Conservation (phyloP, 2,329 filamentous ascomycete species). For the Penicillium concentricum region DNA sequence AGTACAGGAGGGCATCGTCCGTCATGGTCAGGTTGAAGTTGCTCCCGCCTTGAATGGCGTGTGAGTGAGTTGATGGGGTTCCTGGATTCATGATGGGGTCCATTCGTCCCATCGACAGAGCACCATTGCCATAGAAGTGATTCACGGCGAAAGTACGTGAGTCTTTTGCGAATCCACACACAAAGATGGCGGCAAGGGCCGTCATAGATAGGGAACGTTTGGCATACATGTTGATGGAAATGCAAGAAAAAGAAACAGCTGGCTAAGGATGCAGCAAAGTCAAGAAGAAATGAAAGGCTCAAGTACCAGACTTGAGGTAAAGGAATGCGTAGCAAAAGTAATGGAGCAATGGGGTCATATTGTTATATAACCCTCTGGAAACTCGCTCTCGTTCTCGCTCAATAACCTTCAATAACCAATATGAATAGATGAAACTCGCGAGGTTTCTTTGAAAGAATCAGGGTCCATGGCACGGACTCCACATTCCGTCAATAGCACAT, state of each 20-base stretch:
- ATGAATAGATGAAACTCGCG: no score
- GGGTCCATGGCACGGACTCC: background rate
- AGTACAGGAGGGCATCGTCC: slow-evolving; percentile 60
- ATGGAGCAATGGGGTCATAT: background rate
- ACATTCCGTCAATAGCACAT: background rate
- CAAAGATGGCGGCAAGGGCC: background rate
- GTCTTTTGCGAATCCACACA: slow-evolving; percentile 9
- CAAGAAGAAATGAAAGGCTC: background rate
- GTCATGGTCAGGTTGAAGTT: slow-evolving; percentile 63
- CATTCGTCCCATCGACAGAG: slow-evolving; percentile 16
- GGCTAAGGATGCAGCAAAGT: background rate
- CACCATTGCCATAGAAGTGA: slow-evolving; percentile 16
- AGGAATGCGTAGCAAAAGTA: background rate
- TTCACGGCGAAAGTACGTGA: slow-evolving; percentile 18
- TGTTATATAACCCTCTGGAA: background rate
- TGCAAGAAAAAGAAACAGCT: background rate
- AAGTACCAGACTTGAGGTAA: slow-evolving; percentile 6
- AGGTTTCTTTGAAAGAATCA: background rate
- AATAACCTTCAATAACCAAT: background rate
- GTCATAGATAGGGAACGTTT: background rate
- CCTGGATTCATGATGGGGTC: slow-evolving; percentile 71
- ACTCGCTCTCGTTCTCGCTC: background rate
- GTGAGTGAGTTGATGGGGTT: slow-evolving; percentile 59
- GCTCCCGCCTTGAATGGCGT: slow-evolving; percentile 69
- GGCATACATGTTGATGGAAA: background rate